Evolutionary conservation across 768 basidiomycete genomes (phyloP), one percentile per base, ranked within the genome.

Genomic region (Russula dissimulans): DNA sequence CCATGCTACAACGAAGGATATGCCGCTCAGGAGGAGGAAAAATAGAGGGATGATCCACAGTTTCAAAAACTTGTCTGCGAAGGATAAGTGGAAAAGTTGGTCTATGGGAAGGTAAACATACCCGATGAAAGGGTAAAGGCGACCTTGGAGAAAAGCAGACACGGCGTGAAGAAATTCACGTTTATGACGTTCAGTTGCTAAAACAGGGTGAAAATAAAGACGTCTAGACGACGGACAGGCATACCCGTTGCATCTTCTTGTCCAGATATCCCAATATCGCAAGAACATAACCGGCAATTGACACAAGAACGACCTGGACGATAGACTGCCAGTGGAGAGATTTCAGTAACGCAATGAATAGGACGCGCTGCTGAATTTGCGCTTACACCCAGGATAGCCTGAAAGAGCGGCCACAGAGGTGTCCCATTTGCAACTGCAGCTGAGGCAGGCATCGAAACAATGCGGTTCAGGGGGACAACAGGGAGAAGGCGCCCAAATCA

Each of bases 131-230:
- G 60, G 70, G 87, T 90, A 75, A 95, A 95, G 0, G 95, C 95
- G 22, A 97, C 93, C 74, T 97, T 98, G 6, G 90, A 93, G 74
- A 95, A 95, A 31, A 95, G 76, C 7, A 95, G 81, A 0, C 87
- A 86, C 0, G 89, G 89, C 0, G 89, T 91, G 74, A 97, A 95
- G 34, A 97, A 80, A 0, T 88, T 88, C 22, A 95, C 84, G 70
- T 95, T 95, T 57, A 95, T 74, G 26, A 81, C 78, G 66, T 91
- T 92, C 18, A 91, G 75, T 80, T 83, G 81, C 88, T 89, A 67
- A 29, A 46, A 22, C 18, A 11, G 2, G 17, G 1, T 41, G 17
- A 38, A 31, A 31, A 50, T 39, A 34, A 32, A 38, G 8, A 69
- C 3, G 34, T 78, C 11, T 42, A 29, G 17, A 8, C 12, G 4